phyloP scores from a whole-genome alignment of 257 asterid species.

The Eustoma russellianum region DNA sequence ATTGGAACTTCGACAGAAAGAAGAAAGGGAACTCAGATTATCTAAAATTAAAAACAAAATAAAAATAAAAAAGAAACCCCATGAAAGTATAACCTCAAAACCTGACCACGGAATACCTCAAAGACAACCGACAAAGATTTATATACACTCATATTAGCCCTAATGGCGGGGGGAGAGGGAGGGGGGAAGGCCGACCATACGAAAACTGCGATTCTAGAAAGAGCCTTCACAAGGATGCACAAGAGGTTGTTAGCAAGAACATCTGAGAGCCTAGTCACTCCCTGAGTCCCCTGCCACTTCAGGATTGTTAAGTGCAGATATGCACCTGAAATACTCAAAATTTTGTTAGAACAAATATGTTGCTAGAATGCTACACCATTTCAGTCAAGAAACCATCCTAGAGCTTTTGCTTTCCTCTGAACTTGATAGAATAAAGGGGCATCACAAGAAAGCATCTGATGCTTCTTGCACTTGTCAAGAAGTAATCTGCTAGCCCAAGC shows the following conservation, averaged over 20 bases:
- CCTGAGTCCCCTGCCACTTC: conserved; percentile 14
- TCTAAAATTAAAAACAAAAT: no score
- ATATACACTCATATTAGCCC: conserved; percentile 42
- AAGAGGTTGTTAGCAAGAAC: background rate
- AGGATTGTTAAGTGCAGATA: conserved; percentile 28
- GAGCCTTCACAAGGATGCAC: conserved; percentile 16
- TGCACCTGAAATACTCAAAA: conserved; percentile 32
- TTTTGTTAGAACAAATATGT: conserved; percentile 19
- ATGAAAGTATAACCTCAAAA: no score
- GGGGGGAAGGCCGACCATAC: conserved; percentile 10
- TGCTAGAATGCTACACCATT: conserved; percentile 18
- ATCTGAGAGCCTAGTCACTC: conserved; percentile 10
- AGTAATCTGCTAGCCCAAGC: conserved; percentile 27
- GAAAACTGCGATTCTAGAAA: conserved; percentile 6
- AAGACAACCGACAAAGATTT: conserved; percentile 28
- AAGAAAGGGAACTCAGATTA: no score
- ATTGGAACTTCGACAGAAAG: no score
- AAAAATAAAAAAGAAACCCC: no score
- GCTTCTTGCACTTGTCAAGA: conserved; percentile 13
- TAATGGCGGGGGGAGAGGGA: conserved; percentile 6
- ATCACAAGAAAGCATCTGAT: conserved; percentile 13
- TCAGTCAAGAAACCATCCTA: conserved; percentile 19
- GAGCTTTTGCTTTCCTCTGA: conserved; percentile 15
- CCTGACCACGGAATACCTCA: conserved; percentile 16
- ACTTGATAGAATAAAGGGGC: conserved; percentile 19